These are phyloP conservation scores for Strobilomyces confusus DNA, from an alignment of 768 basidiomycete genomes.

Conservation along the genomic window DNA sequence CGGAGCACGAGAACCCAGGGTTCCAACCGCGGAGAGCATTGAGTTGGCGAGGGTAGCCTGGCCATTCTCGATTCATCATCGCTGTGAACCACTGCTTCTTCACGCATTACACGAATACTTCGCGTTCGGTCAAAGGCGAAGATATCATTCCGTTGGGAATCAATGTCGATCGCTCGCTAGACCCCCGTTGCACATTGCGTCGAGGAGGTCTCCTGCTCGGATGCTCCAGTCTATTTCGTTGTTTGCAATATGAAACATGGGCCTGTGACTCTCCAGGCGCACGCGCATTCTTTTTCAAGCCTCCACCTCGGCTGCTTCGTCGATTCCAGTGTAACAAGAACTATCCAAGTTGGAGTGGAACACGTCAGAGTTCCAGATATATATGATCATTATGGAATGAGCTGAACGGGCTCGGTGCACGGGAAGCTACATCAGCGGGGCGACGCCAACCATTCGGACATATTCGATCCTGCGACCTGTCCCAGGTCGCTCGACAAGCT, in stretches of 20 bases:
- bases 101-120: slow-evolving; percentile 66
- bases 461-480: too few species aligned
- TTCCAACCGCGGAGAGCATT: slow-evolving; percentile 66
- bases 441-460: too few species aligned
- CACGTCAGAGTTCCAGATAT: slow-evolving; percentile 56
- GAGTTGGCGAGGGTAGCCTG: slow-evolving; percentile 82
- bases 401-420: too few species aligned
- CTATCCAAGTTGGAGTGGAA: slow-evolving; percentile 78
- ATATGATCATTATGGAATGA: slow-evolving; percentile 42
- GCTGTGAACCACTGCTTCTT: slow-evolving; percentile 60
- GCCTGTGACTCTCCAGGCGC: slow-evolving; percentile 37
- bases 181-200: slow-evolving; percentile 12
- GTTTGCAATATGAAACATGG: slow-evolving; percentile 75
- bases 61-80: slow-evolving; percentile 59
- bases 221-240: slow-evolving; percentile 68
- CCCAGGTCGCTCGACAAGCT: too few species aligned
- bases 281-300: slow-evolving; percentile 48
- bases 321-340: slow-evolving; percentile 65
- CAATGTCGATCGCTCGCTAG: slow-evolving; percentile 43
- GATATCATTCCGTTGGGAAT: slow-evolving; percentile 69
- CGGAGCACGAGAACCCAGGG: slow-evolving; percentile 49
- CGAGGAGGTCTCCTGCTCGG: slow-evolving; percentile 13
- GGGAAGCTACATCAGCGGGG: too few species aligned
- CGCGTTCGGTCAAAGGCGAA: slow-evolving; percentile 62
- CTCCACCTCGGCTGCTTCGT: slow-evolving; percentile 86